Evolutionary conservation across 495 filamentous ascomycete species (phyloP).

Genomic region (Neurospora sp.): DNA sequence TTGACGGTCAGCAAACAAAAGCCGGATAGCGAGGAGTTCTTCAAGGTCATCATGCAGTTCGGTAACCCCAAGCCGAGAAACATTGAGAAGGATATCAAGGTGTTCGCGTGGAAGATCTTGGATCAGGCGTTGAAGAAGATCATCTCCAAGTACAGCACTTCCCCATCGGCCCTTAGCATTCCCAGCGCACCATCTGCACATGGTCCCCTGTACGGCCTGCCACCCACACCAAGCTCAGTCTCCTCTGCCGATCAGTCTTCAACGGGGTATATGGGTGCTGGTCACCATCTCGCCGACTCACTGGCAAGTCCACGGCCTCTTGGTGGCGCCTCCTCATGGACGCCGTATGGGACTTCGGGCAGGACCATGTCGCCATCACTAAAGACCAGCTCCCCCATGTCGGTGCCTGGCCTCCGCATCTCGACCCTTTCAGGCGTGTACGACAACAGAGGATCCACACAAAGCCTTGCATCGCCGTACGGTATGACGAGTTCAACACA

Average conservation of each 20-base stretch:
- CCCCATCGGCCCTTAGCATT: constrained; percentile 14
- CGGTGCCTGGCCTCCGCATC: constrained; percentile 14
- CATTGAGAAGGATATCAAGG: constrained; percentile 98
- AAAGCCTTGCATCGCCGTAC: constrained; percentile 20
- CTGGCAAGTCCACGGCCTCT: constrained; percentile 33
- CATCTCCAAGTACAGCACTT: constrained; percentile 77
- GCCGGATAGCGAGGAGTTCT: constrained; percentile 86
- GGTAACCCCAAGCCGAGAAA: constrained; percentile 88
- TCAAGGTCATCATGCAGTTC: constrained; percentile 98
- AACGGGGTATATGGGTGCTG: constrained; percentile 16
- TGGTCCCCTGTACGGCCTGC: constrained; percentile 11
- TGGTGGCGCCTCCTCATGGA: constrained; percentile 27
- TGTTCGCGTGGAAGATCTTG: constrained; percentile 88
- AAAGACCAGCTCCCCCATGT: constrained; percentile 23
- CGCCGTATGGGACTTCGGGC: constrained; percentile 18
- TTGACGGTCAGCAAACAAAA: constrained; percentile 88
- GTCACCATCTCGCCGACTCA: constrained; percentile 32
- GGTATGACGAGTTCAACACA: constrained; percentile 21
- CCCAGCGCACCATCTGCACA: background rate
- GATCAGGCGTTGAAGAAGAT: constrained; percentile 84
- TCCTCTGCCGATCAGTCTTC: constrained; percentile 12
- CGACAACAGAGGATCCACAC: constrained; percentile 18
- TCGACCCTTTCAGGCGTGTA: constrained; percentile 20
- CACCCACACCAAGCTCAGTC: constrained; percentile 27
- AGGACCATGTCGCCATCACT: constrained; percentile 30